Base-by-base conservation (phyloP, 441 rosid genomes). In the Omphalea diandra region DNA sequence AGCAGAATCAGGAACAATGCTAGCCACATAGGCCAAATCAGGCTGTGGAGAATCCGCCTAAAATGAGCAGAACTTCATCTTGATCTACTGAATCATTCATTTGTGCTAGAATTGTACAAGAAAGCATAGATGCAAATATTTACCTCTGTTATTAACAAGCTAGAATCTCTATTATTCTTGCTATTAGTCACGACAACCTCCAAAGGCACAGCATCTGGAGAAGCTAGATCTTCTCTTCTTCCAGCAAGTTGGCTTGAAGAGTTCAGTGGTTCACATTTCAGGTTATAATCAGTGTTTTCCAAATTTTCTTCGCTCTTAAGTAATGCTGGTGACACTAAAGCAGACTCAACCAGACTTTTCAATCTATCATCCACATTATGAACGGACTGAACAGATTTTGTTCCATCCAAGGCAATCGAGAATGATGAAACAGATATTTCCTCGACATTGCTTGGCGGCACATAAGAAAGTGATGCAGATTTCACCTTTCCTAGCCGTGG, bases 401-500 rank as follows among this genome's bases (percentile, higher is more conserved):
- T 7, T 63, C 17, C 31, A 26, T 50, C 74, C 33, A 26, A 49
- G 59, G 64, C 22, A 57, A 52, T 32, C 24, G 68, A 29, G 3
- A 62, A n/a, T 43, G 49, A 49, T n/a, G 35, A 32, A 38, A 58
- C 32, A 32, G 71, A 38, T 36, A 29, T 68, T 64, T 75, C 80
- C 43, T 58, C 72, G 71, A 33, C 17, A 72, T 33, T 53, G 58
- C 54, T 36, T 3, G 38, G 76, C 38, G 63, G 71, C 4, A 35
- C 31, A 43, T 80, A 54, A 71, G 71, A 41, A 44, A 44, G 32
- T 9, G 65, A 43, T 17, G 33, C 46, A 15, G 73, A 71, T 65
- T 66, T 63, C 43, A 63, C 75, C 76, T 79, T 82, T 59, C 66
- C 73, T 14, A 80, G 84, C 33, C 69, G 80, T 15, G 72, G 79